phyloP scores from a whole-genome alignment of 169 alveolate species.

The Cryptosporidium ubiquitum region DNA sequence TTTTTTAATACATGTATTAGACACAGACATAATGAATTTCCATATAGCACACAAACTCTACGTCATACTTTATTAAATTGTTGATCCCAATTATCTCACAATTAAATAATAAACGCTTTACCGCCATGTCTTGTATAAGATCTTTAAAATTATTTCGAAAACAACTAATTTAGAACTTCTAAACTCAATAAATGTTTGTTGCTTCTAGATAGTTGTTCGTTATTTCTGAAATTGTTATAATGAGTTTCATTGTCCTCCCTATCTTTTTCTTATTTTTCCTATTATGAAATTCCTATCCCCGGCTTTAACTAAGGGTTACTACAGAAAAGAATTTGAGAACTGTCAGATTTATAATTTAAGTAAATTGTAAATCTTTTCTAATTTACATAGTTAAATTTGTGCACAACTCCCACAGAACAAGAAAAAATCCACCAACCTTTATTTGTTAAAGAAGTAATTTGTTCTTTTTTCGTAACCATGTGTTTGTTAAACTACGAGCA shows the following conservation, averaged over 20 bases:
- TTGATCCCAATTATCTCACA: slow-evolving; percentile 52
- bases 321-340: not conserved
- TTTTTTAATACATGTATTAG: slow-evolving; percentile 69
- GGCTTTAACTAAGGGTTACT: not conserved
- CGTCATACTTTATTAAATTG: slow-evolving; percentile 60
- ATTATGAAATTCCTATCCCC: not conserved
- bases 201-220: not conserved
- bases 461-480: not conserved
- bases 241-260: not conserved
- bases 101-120: not conserved
- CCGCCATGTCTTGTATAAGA: slow-evolving; percentile 70
- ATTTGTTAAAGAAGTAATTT: no score
- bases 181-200: not conserved
- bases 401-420: not conserved
- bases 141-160: slow-evolving; percentile 13
- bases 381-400: not conserved
- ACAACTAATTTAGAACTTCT: not conserved
- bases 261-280: no score
- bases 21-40: slow-evolving; percentile 66
- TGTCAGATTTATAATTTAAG: no score
- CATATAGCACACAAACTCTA: slow-evolving; percentile 71
- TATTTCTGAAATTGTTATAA: no score
- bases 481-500: not conserved
- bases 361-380: no score
- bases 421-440: no score